Evolutionary conservation across 2,329 filamentous ascomycete species (phyloP).

Genomic region (Diaporthe helianthi): DNA sequence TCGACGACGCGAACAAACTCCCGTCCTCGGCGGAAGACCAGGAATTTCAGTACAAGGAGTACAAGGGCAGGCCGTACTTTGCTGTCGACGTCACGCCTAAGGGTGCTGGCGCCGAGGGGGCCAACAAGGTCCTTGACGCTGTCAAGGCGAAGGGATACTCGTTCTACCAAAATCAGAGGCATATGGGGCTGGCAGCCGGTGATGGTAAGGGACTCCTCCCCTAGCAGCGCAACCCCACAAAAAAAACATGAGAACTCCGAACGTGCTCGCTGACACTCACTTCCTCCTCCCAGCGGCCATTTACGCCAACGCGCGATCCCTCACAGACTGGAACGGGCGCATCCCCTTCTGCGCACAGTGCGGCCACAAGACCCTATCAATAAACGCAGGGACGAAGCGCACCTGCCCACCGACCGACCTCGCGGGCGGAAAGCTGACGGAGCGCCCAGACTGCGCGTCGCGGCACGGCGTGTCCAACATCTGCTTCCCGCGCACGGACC

Average conservation of each 20-base stretch:
- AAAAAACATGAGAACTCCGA: background rate
- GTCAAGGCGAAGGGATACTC: constrained; percentile 66
- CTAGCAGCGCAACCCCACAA: too few relatives aligned
- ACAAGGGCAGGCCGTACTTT: constrained; percentile 84
- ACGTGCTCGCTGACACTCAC: constrained; percentile 28
- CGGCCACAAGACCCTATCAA: constrained; percentile 79
- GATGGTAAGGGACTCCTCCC: constrained; percentile 50
- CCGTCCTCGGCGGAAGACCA: constrained; percentile 40
- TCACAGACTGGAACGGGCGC: constrained; percentile 92
- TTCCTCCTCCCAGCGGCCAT: constrained; percentile 71
- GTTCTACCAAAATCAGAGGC: constrained; percentile 67
- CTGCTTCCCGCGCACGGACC: constrained; percentile 89
- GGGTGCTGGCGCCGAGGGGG: constrained; percentile 66
- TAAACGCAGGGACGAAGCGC: constrained; percentile 82
- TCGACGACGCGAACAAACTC: constrained; percentile 67
- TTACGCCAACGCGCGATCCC: constrained; percentile 85
- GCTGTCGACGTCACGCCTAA: constrained; percentile 86
- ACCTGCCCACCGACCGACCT: constrained; percentile 77
- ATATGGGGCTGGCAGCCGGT: constrained; percentile 52
- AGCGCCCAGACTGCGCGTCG: constrained; percentile 77
- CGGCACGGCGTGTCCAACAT: constrained; percentile 88
- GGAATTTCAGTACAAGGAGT: constrained; percentile 70
- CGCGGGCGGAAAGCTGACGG: constrained; percentile 52
- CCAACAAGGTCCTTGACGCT: constrained; percentile 58
- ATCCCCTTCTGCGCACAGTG: constrained; percentile 93